Conservation (phyloP, 202 grass and related monocot species). For the Eragrostis tef region DNA sequence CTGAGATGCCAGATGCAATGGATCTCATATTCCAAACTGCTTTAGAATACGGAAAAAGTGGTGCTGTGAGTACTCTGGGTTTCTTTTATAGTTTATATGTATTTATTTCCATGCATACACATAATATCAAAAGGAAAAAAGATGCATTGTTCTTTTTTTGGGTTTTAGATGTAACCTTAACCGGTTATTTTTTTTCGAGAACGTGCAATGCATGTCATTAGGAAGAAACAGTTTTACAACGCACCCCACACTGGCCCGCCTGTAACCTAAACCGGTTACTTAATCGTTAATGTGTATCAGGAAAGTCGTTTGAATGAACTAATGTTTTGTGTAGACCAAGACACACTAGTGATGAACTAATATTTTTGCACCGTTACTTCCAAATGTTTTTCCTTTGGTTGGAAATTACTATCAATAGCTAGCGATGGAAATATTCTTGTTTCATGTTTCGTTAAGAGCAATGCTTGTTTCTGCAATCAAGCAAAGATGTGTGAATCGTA, state of each 20-base stretch:
- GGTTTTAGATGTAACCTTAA: neutral
- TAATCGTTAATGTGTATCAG: neutral
- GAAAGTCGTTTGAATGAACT: neutral
- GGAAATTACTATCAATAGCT: neutral
- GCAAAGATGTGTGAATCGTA: neutral
- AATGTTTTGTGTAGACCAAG: neutral
- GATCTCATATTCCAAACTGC: slow-evolving; percentile 76
- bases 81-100: neutral
- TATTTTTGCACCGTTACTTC: neutral
- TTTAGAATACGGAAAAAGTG: slow-evolving; percentile 61
- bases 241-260: too few relatives aligned
- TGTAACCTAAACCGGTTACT: neutral
- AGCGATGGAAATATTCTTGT: neutral
- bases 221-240: too few relatives aligned
- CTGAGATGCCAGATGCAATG: slow-evolving; percentile 74
- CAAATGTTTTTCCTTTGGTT: neutral
- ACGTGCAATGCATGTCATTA: too few relatives aligned
- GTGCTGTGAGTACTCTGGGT: slow-evolving; percentile 60
- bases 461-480: neutral
- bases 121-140: slow-evolving; percentile 5
- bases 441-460: slow-evolving; percentile 13
- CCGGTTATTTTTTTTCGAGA: neutral
- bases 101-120: neutral
- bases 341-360: too few relatives aligned
- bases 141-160: neutral